Evolutionary conservation across 177 flowering plant genomes (phyloP).

Genomic region (Vitis hybrid): DNA sequence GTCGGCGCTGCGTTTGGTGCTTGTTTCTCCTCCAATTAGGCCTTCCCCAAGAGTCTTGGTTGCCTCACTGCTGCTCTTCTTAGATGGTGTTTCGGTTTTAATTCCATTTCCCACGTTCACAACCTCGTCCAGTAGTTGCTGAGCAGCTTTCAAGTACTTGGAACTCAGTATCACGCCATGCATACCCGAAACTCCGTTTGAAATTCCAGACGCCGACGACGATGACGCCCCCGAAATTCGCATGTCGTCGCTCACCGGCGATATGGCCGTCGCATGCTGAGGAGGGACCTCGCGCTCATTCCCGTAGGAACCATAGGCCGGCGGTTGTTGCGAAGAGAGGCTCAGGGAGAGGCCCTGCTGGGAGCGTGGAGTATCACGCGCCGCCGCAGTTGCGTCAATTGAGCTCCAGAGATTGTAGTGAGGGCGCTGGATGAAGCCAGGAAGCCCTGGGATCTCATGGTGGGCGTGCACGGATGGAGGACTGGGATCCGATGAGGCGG

Average conservation of each 20-base stretch:
- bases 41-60: slow-evolving; percentile 44
- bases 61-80: slow-evolving; percentile 28
- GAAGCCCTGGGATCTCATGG: slow-evolving; percentile 43
- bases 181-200: slow-evolving; percentile 60
- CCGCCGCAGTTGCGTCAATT: slow-evolving; percentile 31
- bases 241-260: slow-evolving; percentile 38
- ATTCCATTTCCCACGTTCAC: slow-evolving; percentile 66
- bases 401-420: slow-evolving; percentile 63
- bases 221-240: slow-evolving; percentile 49
- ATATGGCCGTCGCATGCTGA: slow-evolving; percentile 20
- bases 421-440: slow-evolving; percentile 53
- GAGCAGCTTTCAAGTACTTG: slow-evolving; percentile 88
- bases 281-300: slow-evolving; percentile 25
- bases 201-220: slow-evolving; percentile 61
- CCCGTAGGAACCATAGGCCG: slow-evolving; percentile 31
- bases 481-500: slow-evolving; percentile 23
- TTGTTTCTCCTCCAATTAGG: slow-evolving; percentile 27
- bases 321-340: slow-evolving; percentile 71
- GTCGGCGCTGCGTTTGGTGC: slow-evolving; percentile 47
- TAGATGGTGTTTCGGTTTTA: slow-evolving; percentile 24
- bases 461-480: slow-evolving; percentile 25
- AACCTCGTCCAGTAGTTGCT: slow-evolving; percentile 84
- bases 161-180: slow-evolving; percentile 78
- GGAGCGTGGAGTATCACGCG: slow-evolving; percentile 45
- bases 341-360: slow-evolving; percentile 80